Evolutionary conservation across 441 rosid genomes (phyloP), one percentile per base, ranked within the genome.

Genomic region (Eutrema salsugineum): DNA sequence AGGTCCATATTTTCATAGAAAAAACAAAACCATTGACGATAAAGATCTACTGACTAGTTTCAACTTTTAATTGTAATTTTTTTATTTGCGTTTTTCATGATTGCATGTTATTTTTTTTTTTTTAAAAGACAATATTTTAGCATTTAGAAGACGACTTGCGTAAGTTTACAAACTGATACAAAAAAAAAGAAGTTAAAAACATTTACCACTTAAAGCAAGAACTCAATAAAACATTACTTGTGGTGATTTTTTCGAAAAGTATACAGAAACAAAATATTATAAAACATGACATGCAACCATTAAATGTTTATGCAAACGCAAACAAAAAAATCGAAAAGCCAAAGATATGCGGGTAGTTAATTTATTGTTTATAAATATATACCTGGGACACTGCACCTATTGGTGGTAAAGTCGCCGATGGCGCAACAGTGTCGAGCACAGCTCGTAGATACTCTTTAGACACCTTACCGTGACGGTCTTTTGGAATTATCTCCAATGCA

Each of bases 371-470:
- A n/a, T n/a, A n/a, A n/a, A n/a, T n/a, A n/a, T n/a, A n/a, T n/a
- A 92, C 99, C 98, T 89, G 87, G 9, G 84, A 80, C 19, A 93
- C 75, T 63, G 94, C 96, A 62, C 99, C 97, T 14, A 88, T 17
- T 32, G 97, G 98, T 59, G 98, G 97, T 61, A 95, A 79, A 57
- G 82, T 84, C 3, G 97, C 97, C 1, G 89, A 81, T 20, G 98
- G 87, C 73, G 90, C 91, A 70, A 93, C 51, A 30, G 73, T 46
- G 68, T 95, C 99, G 17, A 95, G 70, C 19, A 81, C 97, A 60
- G 80, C 71, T 6, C 88, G 88, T 38, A 93, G 68, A 55, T 80
- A 77, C 61, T 88, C 92, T 80, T 84, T 93, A 0, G 92, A 78
- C 17, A 93, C 66, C 82, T 89, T 93, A 53, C 93, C 93, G 1